These are phyloP conservation scores for Grosmannia serpens DNA, from an alignment of 2,329 filamentous ascomycete genomes.

Conservation along the genomic window DNA sequence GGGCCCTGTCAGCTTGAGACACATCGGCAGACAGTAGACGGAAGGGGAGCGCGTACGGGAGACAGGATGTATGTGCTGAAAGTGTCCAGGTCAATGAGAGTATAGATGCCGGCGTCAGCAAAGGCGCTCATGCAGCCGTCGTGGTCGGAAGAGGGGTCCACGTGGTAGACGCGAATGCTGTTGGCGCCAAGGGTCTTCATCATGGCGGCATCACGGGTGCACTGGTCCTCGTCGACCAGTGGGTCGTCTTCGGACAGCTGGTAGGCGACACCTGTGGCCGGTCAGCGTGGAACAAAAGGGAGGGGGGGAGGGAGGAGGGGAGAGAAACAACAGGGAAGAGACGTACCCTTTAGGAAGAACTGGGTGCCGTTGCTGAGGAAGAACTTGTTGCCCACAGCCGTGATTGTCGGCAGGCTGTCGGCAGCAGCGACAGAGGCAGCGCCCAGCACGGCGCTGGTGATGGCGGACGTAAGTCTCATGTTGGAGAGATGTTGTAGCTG, in stretches of 20 bases:
- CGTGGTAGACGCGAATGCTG: slow-evolving; percentile 79
- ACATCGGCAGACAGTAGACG: slow-evolving; percentile 6
- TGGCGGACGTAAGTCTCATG: slow-evolving; percentile 27
- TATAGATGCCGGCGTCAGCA: slow-evolving; percentile 68
- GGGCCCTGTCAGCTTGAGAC: not conserved
- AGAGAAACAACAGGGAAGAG: not conserved
- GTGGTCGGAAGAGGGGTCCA: slow-evolving; percentile 61
- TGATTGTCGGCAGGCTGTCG: slow-evolving; percentile 32
- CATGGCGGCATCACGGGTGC: slow-evolving; percentile 58
- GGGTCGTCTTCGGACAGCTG: slow-evolving; percentile 56
- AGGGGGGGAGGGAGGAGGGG: not conserved
- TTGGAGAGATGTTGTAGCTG: not conserved
- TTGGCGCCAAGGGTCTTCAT: slow-evolving; percentile 78
- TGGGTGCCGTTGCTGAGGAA: slow-evolving; percentile 71
- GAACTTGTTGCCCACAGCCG: slow-evolving; percentile 66
- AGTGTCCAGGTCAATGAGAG: slow-evolving; percentile 74
- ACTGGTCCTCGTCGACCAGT: slow-evolving; percentile 64
- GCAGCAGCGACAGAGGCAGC: slow-evolving; percentile 7
- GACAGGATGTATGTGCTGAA: slow-evolving; percentile 54
- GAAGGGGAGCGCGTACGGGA: slow-evolving; percentile 33
- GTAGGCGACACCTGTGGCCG: slow-evolving; percentile 57
- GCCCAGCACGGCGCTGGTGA: slow-evolving; percentile 22
- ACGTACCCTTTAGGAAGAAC: slow-evolving; percentile 70
- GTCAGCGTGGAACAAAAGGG: not conserved
- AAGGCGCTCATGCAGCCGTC: slow-evolving; percentile 72